Conservation (phyloP, 2,329 filamentous ascomycete genomes). For the Xylaria polymorpha region DNA sequence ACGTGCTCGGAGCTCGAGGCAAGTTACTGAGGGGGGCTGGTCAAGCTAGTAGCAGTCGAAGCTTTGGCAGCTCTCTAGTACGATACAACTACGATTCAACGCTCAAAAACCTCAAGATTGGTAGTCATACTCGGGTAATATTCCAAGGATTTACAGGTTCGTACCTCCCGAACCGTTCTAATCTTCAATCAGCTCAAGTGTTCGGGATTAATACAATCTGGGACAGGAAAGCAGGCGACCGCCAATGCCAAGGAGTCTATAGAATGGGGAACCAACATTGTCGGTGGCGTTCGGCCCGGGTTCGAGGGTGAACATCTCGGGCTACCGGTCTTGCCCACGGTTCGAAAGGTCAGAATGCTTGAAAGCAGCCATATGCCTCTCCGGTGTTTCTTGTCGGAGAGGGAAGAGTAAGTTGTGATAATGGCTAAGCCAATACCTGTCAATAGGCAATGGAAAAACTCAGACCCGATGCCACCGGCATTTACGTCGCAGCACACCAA, state of each 20-base stretch:
- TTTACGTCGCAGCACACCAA: constrained; percentile 82
- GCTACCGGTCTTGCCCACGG: constrained; percentile 75
- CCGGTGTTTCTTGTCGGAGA: not conserved
- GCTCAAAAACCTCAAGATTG: constrained; percentile 54
- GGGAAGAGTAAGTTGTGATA: not conserved
- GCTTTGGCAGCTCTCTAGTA: constrained; percentile 41
- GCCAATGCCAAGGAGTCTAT: constrained; percentile 81
- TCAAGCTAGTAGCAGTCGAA: constrained; percentile 30
- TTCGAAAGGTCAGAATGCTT: constrained; percentile 61
- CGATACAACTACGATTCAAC: constrained; percentile 50
- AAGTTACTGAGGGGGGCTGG: constrained; percentile 25
- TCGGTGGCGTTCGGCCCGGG: constrained; percentile 80
- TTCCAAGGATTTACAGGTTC: constrained; percentile 58
- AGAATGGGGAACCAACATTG: constrained; percentile 82
- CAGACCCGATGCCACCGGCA: constrained; percentile 80
- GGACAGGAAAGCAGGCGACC: constrained; percentile 65
- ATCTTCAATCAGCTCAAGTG: not conserved
- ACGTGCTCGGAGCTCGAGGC: constrained; percentile 9
- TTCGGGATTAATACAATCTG: constrained; percentile 13
- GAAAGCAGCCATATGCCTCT: not conserved
- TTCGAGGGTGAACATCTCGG: constrained; percentile 78
- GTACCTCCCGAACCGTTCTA: not conserved
- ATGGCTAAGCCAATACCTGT: constrained; percentile 25
- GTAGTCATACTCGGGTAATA: constrained; percentile 55
- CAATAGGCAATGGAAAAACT: constrained; percentile 72